Evolutionary conservation across 2,329 filamentous ascomycete genomes (phyloP).

Genomic region (Tolypocladium album): DNA sequence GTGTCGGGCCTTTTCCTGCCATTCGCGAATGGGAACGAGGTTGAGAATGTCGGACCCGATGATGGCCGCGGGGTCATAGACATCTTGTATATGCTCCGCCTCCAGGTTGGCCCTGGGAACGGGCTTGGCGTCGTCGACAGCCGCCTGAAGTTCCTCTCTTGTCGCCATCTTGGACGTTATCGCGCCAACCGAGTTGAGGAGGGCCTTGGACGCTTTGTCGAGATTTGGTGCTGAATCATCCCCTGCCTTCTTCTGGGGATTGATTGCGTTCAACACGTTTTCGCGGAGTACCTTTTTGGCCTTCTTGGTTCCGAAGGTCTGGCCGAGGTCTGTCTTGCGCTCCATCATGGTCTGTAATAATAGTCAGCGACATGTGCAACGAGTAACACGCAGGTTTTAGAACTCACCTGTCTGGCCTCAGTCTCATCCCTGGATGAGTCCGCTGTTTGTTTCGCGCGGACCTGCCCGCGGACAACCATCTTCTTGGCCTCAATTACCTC

Average conservation of each 20-base stretch:
- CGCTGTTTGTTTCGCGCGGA: slow-evolving; percentile 42
- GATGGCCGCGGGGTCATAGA: slow-evolving; percentile 57
- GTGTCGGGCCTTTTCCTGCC: slow-evolving; percentile 56
- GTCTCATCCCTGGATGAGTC: slow-evolving; percentile 26
- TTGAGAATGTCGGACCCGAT: slow-evolving; percentile 59
- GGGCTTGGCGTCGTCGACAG: slow-evolving; percentile 58
- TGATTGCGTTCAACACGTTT: slow-evolving; percentile 61
- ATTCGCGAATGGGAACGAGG: slow-evolving; percentile 59
- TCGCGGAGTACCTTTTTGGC: slow-evolving; percentile 67
- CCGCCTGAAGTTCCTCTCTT: slow-evolving; percentile 52
- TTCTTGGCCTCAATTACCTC: slow-evolving; percentile 54
- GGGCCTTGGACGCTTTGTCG: slow-evolving; percentile 43
- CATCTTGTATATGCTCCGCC: slow-evolving; percentile 57
- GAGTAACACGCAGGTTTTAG: background rate
- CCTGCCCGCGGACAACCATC: slow-evolving; percentile 48
- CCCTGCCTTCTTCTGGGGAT: slow-evolving; percentile 23
- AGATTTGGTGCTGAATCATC: slow-evolving; percentile 35
- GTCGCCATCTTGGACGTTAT: slow-evolving; percentile 57
- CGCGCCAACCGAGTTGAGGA: slow-evolving; percentile 53
- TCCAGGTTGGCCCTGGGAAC: slow-evolving; percentile 59
- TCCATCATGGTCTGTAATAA: slow-evolving; percentile 42
- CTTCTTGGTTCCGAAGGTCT: slow-evolving; percentile 78
- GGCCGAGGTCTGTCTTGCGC: slow-evolving; percentile 57
- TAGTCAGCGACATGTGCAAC: slow-evolving; percentile 9
- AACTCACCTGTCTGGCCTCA: slow-evolving; percentile 15